Base-by-base conservation (phyloP, 1,284 basidiomycete species). In the Agaricales sp. region DNA sequence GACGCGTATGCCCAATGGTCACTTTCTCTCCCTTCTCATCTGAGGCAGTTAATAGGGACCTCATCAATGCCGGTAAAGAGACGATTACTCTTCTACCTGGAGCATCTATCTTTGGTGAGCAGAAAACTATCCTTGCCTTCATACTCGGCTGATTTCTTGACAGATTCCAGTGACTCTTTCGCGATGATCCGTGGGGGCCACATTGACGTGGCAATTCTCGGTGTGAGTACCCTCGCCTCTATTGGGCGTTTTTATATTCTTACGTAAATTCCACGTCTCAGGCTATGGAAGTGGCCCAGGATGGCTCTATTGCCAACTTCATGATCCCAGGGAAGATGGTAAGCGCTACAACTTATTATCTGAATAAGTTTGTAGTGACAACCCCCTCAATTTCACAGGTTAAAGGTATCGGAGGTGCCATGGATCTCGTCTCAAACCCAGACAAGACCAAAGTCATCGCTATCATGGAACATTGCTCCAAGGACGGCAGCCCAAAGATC, bases 141-240 rank as follows among this genome's bases (percentile, higher is more conserved):
- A 38, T 45, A 43, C 46, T 53, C 45, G 35, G 51, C 24, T 37
- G 14, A 37, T 46, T 50, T 51, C 21, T 35, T 44, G 38, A 30
- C 57, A 85, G 83, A 94, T 66, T 92, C 91, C 1, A 78, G 78
- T 56, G 92, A 95, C 64, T 92, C 88, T 1, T 98, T 97, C 61
- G 87, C 87, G 30, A 96, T 96, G 91, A 94, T 96, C 67, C 85
- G 93, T 50, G 93, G 92, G 51, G 95, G 94, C 8, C 94, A 98
- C 66, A 82, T 98, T 52, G 83, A 98, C 61, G 88, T 96, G 48
- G 87, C 93, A 12, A 94, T 98, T 62, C 81, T 86, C 44, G 83
- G 82, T 48, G 82, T 82, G 63, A 55, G 75, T 66, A 24, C 18
- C 47, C 50, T n/a, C 23, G 22, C 18, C 23, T 19, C 16, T 38